Percentiles rank a stretch among this genome's conserved stretches.
phyloP scores from a whole-genome alignment of 306 rosid species.

The Dalbergia cochinchinensis region DNA sequence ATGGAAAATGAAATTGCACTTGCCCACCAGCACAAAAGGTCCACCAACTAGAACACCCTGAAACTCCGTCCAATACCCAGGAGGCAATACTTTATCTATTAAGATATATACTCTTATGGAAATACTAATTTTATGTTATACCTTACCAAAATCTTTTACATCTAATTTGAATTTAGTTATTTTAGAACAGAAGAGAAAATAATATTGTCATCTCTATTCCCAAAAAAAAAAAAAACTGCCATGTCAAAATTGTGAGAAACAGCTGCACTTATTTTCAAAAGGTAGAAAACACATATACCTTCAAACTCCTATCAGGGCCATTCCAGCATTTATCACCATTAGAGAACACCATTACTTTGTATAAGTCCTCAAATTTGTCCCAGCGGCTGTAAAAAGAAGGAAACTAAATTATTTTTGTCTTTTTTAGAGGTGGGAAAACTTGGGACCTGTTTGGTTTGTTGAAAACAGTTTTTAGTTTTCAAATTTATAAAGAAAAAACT shows the following conservation, averaged over 20 bases:
- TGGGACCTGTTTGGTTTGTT: no score
- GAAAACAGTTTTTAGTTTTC: no score
- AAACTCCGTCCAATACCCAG: conserved; percentile 30
- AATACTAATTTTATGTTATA: not conserved
- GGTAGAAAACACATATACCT: conserved; percentile 61
- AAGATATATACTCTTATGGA: not conserved
- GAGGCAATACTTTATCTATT: conserved; percentile 32
- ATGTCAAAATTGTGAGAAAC: conserved; percentile 34
- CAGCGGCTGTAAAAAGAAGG: conserved; percentile 67
- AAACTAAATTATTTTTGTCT: conserved; percentile 23
- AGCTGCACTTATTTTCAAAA: not conserved
- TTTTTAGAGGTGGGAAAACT: not conserved
- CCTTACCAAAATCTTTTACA: conserved; percentile 11
- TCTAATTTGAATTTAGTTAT: conserved; percentile 18
- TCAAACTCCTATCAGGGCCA: conserved; percentile 98
- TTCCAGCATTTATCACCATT: conserved; percentile 97
- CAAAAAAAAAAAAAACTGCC: conserved; percentile 1
- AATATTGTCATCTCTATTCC: not conserved
- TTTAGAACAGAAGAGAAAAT: conserved; percentile 7
- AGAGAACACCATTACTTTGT: conserved; percentile 81
- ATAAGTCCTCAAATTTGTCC: conserved; percentile 95
- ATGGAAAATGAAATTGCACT: conserved; percentile 20
- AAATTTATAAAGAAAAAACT: no score
- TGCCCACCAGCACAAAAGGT: conserved; percentile 5
- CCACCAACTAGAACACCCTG: conserved; percentile 31